Evolutionary conservation across 2,329 filamentous ascomycete species (phyloP).

Genomic region (Stachybotrys chlorohalonatus): DNA sequence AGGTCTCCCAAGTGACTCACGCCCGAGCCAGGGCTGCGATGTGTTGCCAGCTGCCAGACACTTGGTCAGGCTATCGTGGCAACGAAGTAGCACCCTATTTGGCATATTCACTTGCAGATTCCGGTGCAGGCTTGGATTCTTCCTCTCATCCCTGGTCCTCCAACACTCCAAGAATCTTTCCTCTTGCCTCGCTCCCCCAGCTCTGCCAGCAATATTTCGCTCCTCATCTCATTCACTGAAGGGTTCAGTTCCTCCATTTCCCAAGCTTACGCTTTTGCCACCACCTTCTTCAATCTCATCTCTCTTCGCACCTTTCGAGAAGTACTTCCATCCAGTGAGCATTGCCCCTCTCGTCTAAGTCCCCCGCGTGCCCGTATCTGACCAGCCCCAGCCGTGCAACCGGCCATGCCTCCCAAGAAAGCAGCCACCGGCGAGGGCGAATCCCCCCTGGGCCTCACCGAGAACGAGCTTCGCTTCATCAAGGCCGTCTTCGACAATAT

Average conservation of each 20-base stretch:
- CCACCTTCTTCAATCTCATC: too few species aligned
- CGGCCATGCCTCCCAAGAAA: conserved; percentile 20
- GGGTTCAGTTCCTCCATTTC: too few species aligned
- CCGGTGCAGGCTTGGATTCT: too few species aligned
- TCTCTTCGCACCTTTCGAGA: too few species aligned
- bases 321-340: background rate
- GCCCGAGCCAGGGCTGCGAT: background rate
- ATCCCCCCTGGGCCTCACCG: conserved; percentile 17
- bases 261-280: too few species aligned
- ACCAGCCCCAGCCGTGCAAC: background rate
- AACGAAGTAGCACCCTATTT: background rate
- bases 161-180: too few species aligned
- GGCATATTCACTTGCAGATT: too few species aligned
- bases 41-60: background rate
- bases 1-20: too few species aligned
- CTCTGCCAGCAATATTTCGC: too few species aligned
- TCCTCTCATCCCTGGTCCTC: too few species aligned
- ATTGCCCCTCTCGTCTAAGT: background rate
- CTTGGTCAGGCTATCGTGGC: background rate
- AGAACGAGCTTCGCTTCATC: conserved; percentile 27
- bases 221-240: too few species aligned
- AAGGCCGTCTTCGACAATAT: conserved; percentile 33
- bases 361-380: background rate
- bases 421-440: conserved; percentile 9
- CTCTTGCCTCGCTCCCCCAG: too few species aligned